Base-by-base conservation (phyloP, 805 yeast species). In the Saturnispora mendoncae region DNA sequence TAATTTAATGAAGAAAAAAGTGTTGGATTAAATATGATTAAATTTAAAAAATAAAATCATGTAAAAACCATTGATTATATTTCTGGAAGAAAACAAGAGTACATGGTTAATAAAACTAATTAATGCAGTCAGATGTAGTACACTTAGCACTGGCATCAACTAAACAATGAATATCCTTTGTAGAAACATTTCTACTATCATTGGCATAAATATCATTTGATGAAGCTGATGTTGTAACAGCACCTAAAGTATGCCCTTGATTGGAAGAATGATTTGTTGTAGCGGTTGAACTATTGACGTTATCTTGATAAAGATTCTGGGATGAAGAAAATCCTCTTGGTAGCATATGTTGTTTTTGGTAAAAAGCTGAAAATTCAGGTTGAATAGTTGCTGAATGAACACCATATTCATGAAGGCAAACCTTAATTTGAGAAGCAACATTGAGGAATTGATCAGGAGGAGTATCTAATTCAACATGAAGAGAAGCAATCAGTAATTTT, bases 381-480 rank as follows among this genome's bases (percentile, higher is more conserved):
- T 90, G 98, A 38, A 92, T 88, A 2, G 98, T 90, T 15, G 90
- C 95, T 28, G 92, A 82, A 55, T 88, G 94, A 46, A 90, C 80
- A 34, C 95, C 95, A 56, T 80, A 81, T 21, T 72, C 77, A 53
- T 85, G 95, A 53, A 90, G 70, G 35, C 87, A 78, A 39, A 74
- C 74, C 60, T 92, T 76, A 40, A 90, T 90, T 43, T 74, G 72
- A 37, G 77, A 69, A 7, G 94, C 94, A 38, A 84, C 72, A n/a
- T 64, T 61, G 42, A 80, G 62, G 58, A 86, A 92, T 20, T 74
- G 68, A 42, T 72, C 75, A n/a, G 86, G 82, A 9, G 72, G 66
- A 12, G 72, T 63, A 39, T 72, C 69, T 33, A 92, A 70, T 53
- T 86, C 84, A 31, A 87, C 82, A 59, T 90, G 98, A 46, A 92